These are phyloP conservation scores for Hagleromyces aurorensis DNA, from an alignment of 805 yeast species.

Conservation along the genomic window DNA sequence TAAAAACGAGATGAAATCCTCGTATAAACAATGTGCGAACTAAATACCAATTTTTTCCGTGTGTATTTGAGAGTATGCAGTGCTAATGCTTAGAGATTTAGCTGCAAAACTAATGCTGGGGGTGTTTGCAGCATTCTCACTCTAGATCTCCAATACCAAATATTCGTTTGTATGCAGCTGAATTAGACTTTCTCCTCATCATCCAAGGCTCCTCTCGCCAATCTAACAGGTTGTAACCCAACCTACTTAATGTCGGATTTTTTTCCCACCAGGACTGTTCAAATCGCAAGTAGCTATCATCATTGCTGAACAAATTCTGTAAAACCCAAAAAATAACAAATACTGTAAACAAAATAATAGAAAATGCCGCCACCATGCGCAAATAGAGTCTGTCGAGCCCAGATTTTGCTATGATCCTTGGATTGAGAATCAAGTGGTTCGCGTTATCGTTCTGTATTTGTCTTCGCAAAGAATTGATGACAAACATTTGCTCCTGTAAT, in stretches of 20 bases:
- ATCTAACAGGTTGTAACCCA: constrained; percentile 19
- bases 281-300: constrained; percentile 1
- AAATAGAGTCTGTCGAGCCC: not conserved
- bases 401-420: not conserved
- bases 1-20: too few species aligned
- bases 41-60: too few species aligned
- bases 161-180: constrained; percentile 17
- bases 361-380: too few species aligned
- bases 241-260: constrained; percentile 10
- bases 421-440: constrained; percentile 3
- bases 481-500: constrained; percentile 22
- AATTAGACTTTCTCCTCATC: too few species aligned
- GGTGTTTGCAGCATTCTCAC: too few species aligned
- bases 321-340: not conserved
- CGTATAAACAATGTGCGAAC: too few species aligned
- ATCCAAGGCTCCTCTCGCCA: constrained; percentile 5
- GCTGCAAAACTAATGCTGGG: too few species aligned
- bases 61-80: too few species aligned
- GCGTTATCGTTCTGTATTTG: constrained; percentile 11
- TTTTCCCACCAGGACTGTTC: constrained; percentile 22
- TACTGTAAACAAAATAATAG: constrained; percentile 1
- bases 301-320: constrained; percentile 1
- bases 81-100: too few species aligned
- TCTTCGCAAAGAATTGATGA: constrained; percentile 18
- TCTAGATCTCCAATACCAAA: too few species aligned